Conservation (phyloP, 139 green algal species). For the Ettlia oleoabundans region DNA sequence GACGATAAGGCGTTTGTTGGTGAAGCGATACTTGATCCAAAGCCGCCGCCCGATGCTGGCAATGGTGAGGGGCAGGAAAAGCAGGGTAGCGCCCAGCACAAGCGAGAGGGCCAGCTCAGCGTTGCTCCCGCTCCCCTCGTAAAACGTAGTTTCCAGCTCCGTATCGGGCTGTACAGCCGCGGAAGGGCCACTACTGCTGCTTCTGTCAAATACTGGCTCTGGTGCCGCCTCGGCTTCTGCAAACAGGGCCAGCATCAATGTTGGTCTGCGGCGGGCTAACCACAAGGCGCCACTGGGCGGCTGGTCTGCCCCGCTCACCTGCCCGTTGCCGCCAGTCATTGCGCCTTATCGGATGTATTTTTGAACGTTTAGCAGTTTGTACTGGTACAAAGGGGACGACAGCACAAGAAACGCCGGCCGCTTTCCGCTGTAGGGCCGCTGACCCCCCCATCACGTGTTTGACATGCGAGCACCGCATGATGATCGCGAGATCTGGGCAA, state of each 20-base stretch:
- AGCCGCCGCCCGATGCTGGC: conserved; percentile 59
- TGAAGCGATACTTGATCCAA: conserved; percentile 69
- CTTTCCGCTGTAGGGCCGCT: too few relatives aligned
- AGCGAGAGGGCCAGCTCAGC: conserved; percentile 63
- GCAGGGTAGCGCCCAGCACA: conserved; percentile 55
- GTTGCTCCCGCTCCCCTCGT: conserved; percentile 54
- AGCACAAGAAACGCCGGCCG: too few relatives aligned
- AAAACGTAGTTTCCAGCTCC: conserved; percentile 51
- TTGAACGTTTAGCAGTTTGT: too few relatives aligned
- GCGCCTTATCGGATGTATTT: too few relatives aligned
- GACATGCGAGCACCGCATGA: too few relatives aligned
- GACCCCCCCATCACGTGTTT: too few relatives aligned
- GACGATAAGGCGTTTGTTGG: conserved; percentile 70
- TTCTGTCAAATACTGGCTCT: neutral
- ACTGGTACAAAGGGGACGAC: too few relatives aligned
- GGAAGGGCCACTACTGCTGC: neutral
- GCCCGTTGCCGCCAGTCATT: too few relatives aligned
- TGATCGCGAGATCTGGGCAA: too few relatives aligned
- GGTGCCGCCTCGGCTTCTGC: neutral
- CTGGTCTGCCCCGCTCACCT: too few relatives aligned
- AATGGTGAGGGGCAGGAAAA: conserved; percentile 70
- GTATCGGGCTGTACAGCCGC: neutral
- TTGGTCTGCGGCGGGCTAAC: neutral
- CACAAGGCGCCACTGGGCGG: neutral
- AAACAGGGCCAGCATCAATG: neutral